Evolutionary conservation across 2,329 filamentous ascomycete genomes (phyloP), one percentile per base, ranked within the genome.

Genomic region (Cercospora nicotianae): DNA sequence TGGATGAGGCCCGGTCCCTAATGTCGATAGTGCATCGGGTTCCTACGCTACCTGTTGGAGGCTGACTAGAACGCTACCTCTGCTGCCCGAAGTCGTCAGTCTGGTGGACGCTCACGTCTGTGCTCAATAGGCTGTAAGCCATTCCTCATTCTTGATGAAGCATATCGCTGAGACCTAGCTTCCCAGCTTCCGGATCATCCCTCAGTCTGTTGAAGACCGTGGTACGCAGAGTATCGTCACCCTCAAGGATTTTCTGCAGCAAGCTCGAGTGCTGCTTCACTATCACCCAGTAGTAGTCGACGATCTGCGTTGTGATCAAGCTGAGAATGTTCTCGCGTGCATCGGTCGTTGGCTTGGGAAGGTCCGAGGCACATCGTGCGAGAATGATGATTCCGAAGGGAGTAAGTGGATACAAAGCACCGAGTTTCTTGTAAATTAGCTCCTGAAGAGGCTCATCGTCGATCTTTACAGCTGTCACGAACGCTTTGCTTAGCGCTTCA

Each of bases 341-440:
- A 9, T 69, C 64, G 3, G 48, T 60, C 23, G 60, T 62, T 6
- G 48, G 36, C 26, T 18, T 31, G 9, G 59, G 59, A 18, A 48
- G 23, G 8, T 51, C 10, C 3, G 55, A 42, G 33, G 61, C 20
- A 23, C 30, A 51, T 10, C 36, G 13, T 7, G 68, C 67, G 0
- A 75, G 39, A 8, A 63, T 55, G 3, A 72, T 53, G n/a, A 73
- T 45, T 7, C 33, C n/a, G 10, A 68, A 10, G 5, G 65, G 39
- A 2, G 63, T 20, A 5, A 71, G 63, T 12, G 72, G 72, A 57
- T 65, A 65, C 0, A 73, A 57, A 1, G 60, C 65, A 9, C 45
- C 31, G 4, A 75, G 60, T 39, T 75, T 73, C 13, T 72, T 31
- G 26, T 66, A 23, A n/a, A 69, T 67, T 4, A 70, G 36, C 8